Conservation (phyloP, 2,329 filamentous ascomycete genomes). For the Aspergillus phoenicis region DNA sequence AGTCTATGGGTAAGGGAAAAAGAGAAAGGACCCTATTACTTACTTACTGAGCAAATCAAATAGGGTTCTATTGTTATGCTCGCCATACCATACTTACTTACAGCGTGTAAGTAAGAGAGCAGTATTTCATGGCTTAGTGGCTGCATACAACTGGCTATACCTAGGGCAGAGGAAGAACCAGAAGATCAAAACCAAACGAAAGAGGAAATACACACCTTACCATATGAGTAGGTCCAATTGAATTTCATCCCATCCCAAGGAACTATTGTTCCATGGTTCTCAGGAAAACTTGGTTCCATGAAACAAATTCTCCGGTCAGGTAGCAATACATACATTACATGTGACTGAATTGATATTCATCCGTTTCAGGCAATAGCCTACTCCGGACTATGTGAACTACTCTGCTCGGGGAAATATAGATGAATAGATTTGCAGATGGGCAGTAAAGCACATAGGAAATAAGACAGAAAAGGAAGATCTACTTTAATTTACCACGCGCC, state of each 20-base stretch:
- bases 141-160: too few species aligned
- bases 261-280: constrained; percentile 1
- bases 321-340: neutral
- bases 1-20: too few species aligned
- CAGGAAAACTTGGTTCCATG: neutral
- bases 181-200: neutral
- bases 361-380: neutral
- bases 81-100: too few species aligned
- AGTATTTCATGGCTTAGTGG: too few species aligned
- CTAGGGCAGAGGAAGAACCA: too few species aligned
- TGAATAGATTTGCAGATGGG: neutral
- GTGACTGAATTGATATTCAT: neutral
- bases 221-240: neutral
- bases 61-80: too few species aligned
- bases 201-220: neutral
- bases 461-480: too few species aligned
- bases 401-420: neutral
- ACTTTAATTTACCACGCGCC: too few species aligned
- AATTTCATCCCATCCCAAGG: neutral
- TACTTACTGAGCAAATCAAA: too few species aligned
- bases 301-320: neutral
- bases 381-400: neutral
- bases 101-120: too few species aligned
- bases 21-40: too few species aligned
- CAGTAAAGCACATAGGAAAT: neutral